Percentiles rank a stretch among this genome's conserved stretches.
Evolutionary conservation across 768 basidiomycete genomes (phyloP).

Genomic region (Hygrocybe punicea): DNA sequence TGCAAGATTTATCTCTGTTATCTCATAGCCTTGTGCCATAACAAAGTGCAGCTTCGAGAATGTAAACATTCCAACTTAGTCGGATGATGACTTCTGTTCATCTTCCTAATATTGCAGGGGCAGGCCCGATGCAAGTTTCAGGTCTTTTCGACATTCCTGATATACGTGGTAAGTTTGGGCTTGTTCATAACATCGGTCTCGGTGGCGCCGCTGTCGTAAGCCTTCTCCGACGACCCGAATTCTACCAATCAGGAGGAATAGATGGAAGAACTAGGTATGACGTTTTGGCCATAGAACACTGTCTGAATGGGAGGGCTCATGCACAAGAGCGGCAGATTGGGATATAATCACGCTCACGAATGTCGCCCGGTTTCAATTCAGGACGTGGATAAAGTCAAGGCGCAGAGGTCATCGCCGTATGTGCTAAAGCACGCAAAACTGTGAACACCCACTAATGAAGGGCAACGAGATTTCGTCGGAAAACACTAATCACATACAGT

Average conservation of each 20-base stretch:
- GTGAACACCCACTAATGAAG: constrained; percentile 23
- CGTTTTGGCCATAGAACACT: neutral
- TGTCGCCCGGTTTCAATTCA: constrained; percentile 56
- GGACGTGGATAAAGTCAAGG: constrained; percentile 76
- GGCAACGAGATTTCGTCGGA: too few relatives aligned
- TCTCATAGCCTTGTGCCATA: neutral
- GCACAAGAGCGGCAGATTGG: constrained; percentile 46
- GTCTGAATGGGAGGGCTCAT: neutral
- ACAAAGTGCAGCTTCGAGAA: constrained; percentile 67
- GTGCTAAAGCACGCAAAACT: constrained; percentile 49
- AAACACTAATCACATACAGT: too few relatives aligned
- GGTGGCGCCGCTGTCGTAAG: constrained; percentile 79
- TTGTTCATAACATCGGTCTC: constrained; percentile 81
- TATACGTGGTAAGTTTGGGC: constrained; percentile 70
- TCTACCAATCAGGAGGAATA: constrained; percentile 59
- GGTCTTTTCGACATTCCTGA: constrained; percentile 61
- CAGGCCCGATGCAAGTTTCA: constrained; percentile 79
- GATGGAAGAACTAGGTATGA: constrained; percentile 66
- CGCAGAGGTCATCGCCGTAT: constrained; percentile 54
- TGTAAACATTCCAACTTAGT: constrained; percentile 43
- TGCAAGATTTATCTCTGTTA: constrained; percentile 1
- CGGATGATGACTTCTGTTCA: neutral
- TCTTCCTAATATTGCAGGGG: constrained; percentile 50
- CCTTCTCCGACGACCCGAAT: constrained; percentile 72
- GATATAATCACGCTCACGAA: constrained; percentile 77